These are phyloP conservation scores for Chlamydomonas sphaeroides DNA, from an alignment of 139 green algal genomes.

Conservation along the genomic window DNA sequence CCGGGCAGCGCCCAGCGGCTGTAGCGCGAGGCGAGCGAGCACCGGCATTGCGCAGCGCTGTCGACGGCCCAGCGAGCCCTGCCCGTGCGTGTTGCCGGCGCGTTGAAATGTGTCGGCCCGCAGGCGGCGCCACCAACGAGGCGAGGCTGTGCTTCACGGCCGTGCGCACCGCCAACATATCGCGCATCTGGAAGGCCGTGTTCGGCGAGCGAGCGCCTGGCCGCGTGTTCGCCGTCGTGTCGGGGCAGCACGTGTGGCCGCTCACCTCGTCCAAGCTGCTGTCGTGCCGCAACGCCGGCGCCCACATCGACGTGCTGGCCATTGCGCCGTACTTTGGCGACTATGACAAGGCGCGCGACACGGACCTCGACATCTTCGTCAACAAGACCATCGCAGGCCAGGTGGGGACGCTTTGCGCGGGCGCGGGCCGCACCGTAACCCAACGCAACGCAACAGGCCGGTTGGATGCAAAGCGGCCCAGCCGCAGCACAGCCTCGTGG, in stretches of 20 bases:
- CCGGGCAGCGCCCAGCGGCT: too few species aligned
- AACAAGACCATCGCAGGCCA: not conserved
- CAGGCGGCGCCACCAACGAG: constrained; percentile 38
- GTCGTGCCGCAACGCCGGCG: not conserved
- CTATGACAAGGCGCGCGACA: constrained; percentile 27
- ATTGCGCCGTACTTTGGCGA: constrained; percentile 48
- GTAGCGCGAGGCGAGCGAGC: too few species aligned
- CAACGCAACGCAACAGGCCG: too few species aligned
- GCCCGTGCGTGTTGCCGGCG: too few species aligned
- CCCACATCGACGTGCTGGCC: constrained; percentile 42
- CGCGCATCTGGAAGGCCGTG: constrained; percentile 34
- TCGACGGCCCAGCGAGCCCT: too few species aligned
- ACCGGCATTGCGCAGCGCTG: too few species aligned
- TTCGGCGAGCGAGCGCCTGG: not conserved
- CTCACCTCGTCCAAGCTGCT: constrained; percentile 44
- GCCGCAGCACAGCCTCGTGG: too few species aligned
- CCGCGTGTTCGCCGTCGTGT: constrained; percentile 37
- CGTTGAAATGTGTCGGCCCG: too few species aligned
- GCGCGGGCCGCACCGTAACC: too few species aligned
- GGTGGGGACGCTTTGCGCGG: too few species aligned
- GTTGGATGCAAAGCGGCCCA: too few species aligned
- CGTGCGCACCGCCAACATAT: constrained; percentile 40
- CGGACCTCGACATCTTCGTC: constrained; percentile 35
- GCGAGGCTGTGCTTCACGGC: constrained; percentile 41
- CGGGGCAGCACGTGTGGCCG: constrained; percentile 41